These are phyloP conservation scores for Perilla frutescens DNA, from an alignment of 257 asterid species.

Conservation along the genomic window DNA sequence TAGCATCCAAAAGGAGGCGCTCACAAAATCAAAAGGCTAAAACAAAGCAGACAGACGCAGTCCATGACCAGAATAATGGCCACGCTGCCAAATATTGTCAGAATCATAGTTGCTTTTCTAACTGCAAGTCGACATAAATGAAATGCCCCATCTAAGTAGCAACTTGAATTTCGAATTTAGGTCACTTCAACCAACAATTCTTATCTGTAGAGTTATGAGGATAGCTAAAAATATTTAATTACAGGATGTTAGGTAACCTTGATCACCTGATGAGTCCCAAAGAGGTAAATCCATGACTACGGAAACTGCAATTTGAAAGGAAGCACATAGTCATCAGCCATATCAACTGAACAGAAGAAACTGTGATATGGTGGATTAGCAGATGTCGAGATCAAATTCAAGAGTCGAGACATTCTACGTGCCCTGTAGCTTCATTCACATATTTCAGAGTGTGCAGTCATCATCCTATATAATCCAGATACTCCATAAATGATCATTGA, in stretches of 20 bases:
- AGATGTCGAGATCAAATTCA: not conserved
- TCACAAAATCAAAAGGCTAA: not conserved
- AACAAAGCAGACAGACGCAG: too few relatives aligned
- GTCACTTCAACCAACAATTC: not conserved
- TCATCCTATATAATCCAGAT: not conserved
- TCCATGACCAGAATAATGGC: conserved; percentile 26
- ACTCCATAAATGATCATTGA: not conserved
- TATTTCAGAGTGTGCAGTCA: not conserved
- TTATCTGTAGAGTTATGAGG: not conserved
- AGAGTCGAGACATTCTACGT: not conserved
- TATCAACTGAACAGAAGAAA: not conserved
- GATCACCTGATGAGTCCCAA: conserved; percentile 49
- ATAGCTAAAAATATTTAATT: conserved; percentile 26
- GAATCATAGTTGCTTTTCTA: conserved; percentile 13
- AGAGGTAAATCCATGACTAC: conserved; percentile 53
- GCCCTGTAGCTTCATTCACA: not conserved
- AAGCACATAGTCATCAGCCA: conserved; percentile 24
- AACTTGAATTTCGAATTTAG: not conserved
- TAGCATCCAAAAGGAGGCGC: conserved; percentile 1
- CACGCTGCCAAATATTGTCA: conserved; percentile 17
- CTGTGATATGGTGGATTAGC: not conserved
- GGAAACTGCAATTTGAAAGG: conserved; percentile 33
- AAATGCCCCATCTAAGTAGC: not conserved
- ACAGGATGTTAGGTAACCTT: conserved; percentile 36
- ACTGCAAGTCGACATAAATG: conserved; percentile 11